Conservation (phyloP, 345 rosid genomes). For the Hibiscus mutabilis region DNA sequence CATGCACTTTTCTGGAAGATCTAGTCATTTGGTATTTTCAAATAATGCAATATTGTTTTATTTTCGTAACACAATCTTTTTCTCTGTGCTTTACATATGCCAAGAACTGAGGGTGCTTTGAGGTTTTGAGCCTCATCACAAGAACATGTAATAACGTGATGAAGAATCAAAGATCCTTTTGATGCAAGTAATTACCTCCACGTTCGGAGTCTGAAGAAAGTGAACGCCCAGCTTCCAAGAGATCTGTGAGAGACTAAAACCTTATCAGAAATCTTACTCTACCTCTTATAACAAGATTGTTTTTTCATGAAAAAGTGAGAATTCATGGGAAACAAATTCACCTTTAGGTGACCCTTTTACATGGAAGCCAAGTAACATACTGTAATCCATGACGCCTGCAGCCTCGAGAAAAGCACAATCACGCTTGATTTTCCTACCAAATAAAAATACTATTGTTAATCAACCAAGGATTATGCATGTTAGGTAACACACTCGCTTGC, state of each 20-base stretch:
- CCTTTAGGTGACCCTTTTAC: constrained; percentile 36
- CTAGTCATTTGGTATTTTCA: neutral
- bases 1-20: neutral
- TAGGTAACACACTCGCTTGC: neutral
- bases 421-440: constrained; percentile 46
- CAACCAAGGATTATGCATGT: neutral
- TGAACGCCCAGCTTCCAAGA: neutral
- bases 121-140: neutral
- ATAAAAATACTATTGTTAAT: neutral
- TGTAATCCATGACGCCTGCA: constrained; percentile 51
- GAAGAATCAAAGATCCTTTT: neutral
- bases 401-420: constrained; percentile 58
- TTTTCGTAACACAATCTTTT: neutral
- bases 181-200: constrained; percentile 22
- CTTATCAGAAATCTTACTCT: neutral
- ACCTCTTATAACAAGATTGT: neutral
- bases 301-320: neutral
- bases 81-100: neutral
- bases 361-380: constrained; percentile 45
- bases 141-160: neutral
- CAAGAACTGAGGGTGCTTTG: neutral
- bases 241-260: constrained; percentile 4
- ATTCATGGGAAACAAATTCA: constrained; percentile 6
- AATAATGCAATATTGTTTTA: neutral
- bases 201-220: neutral